Percentiles rank a stretch among this genome's conserved stretches.
These are phyloP conservation scores for Trypanosoma theileri DNA, from an alignment of 208 protist genomes.

Conservation along the genomic window DNA sequence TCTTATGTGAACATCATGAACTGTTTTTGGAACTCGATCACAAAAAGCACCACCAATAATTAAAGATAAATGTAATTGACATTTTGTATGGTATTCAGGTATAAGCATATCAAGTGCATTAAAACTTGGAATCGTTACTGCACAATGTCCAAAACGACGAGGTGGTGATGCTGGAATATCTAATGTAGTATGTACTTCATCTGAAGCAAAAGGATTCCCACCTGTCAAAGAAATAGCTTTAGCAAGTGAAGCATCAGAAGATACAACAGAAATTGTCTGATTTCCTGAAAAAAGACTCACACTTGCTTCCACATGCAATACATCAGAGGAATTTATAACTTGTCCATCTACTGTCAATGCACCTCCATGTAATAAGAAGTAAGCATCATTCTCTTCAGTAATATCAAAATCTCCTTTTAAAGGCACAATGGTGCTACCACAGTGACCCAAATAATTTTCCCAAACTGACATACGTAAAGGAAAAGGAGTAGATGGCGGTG, in stretches of 20 bases:
- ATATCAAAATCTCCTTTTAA: constrained; percentile 1
- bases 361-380: constrained; percentile 27
- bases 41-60: constrained; percentile 33
- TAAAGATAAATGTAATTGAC: constrained; percentile 28
- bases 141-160: constrained; percentile 33
- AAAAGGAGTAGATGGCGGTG: constrained; percentile 14
- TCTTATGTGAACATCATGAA: constrained; percentile 22
- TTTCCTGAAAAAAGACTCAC: constrained; percentile 39
- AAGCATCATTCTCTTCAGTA: constrained; percentile 3
- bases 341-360: constrained; percentile 11
- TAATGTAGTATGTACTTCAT: background rate
- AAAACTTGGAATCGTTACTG: constrained; percentile 16
- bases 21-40: constrained; percentile 14
- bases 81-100: background rate
- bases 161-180: constrained; percentile 7
- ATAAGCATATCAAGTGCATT: background rate
- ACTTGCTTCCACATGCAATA: constrained; percentile 43
- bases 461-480: constrained; percentile 22
- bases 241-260: constrained; percentile 17
- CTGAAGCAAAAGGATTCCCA: constrained; percentile 1
- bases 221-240: constrained; percentile 5
- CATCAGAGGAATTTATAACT: constrained; percentile 28
- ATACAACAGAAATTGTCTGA: constrained; percentile 35
- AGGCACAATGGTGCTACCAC: constrained; percentile 10
- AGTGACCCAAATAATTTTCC: constrained; percentile 17